Conservation (phyloP, 2,329 filamentous ascomycete genomes). For the Plenodomus tracheiphilus region DNA sequence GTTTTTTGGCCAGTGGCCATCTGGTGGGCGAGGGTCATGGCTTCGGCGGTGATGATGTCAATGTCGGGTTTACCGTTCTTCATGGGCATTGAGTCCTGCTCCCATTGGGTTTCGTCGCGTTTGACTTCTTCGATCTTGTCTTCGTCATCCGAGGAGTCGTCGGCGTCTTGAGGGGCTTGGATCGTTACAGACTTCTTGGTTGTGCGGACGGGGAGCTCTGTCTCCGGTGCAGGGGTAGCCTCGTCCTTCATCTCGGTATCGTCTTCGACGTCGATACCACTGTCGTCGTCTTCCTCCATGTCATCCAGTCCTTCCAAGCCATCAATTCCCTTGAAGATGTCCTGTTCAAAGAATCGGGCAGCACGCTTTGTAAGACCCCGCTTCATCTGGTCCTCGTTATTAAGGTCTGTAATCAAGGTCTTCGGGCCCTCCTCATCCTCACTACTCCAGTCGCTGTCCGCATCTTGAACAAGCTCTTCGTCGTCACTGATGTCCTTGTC, state of each 20-base stretch:
- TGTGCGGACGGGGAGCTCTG: constrained; percentile 18
- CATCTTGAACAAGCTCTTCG: constrained; percentile 60
- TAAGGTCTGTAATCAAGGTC: constrained; percentile 65
- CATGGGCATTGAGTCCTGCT: constrained; percentile 64
- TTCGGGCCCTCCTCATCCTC: constrained; percentile 56
- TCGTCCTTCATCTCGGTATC: constrained; percentile 26
- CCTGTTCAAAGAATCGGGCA: constrained; percentile 88
- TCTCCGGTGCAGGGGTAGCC: constrained; percentile 13
- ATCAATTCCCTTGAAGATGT: constrained; percentile 85
- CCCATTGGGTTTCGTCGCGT: constrained; percentile 63
- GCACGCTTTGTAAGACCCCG: constrained; percentile 80
- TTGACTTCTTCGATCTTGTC: constrained; percentile 67
- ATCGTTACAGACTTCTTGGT: constrained; percentile 21
- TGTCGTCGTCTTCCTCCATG: constrained; percentile 51
- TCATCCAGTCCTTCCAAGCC: constrained; percentile 67
- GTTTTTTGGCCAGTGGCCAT: constrained; percentile 85
- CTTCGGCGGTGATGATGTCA: constrained; percentile 98
- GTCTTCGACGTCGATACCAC: constrained; percentile 45
- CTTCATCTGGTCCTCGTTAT: constrained; percentile 54
- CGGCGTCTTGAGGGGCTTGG: constrained; percentile 30
- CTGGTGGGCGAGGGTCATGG: constrained; percentile 94
- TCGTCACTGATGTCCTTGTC: constrained; percentile 62
- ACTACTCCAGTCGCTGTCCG: constrained; percentile 66
- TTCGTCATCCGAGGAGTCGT: constrained; percentile 43
- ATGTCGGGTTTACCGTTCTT: constrained; percentile 76